A percentile compares a stretch with the other conserved stretches of the same genome.
phyloP scores from a whole-genome alignment of 176 grass and related monocot species.

The Rhynchospora breviuscula region DNA sequence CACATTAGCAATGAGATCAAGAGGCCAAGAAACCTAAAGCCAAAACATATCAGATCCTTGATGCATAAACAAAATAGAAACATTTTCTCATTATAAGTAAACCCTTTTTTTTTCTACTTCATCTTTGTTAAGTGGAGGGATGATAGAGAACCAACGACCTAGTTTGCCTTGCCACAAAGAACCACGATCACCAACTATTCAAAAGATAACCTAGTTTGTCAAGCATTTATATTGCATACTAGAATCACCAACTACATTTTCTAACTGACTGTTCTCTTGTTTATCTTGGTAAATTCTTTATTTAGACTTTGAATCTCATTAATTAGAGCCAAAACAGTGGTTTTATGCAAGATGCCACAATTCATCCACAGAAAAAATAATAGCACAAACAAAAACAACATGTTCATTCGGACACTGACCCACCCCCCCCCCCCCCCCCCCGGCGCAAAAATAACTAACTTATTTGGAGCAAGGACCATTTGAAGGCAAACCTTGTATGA shows the following conservation, averaged over 20 bases:
- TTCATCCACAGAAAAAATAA: background rate
- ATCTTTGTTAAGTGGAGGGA: background rate
- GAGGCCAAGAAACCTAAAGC: slow-evolving; percentile 90
- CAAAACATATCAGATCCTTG: slow-evolving; percentile 26
- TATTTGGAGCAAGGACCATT: background rate
- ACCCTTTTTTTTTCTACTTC: background rate
- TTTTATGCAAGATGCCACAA: background rate
- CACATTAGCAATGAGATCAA: slow-evolving; percentile 78
- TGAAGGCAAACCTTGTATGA: slow-evolving; percentile 70
- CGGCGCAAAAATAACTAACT: background rate
- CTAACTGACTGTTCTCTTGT: background rate
- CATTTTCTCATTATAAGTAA: slow-evolving; percentile 7
- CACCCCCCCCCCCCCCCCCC: too few relatives aligned
- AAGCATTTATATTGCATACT: background rate
- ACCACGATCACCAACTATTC: background rate
- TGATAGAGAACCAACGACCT: background rate
- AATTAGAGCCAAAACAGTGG: background rate
- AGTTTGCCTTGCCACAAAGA: background rate
- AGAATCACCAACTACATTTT: background rate
- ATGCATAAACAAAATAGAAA: slow-evolving; percentile 17
- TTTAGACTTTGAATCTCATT: background rate
- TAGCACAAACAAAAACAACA: background rate
- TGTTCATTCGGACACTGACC: too few relatives aligned
- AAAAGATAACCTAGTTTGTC: background rate
- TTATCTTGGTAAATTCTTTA: background rate